Evolutionary conservation across 2,329 filamentous ascomycete genomes (phyloP).

Genomic region (Stagonosporopsis vannaccii): DNA sequence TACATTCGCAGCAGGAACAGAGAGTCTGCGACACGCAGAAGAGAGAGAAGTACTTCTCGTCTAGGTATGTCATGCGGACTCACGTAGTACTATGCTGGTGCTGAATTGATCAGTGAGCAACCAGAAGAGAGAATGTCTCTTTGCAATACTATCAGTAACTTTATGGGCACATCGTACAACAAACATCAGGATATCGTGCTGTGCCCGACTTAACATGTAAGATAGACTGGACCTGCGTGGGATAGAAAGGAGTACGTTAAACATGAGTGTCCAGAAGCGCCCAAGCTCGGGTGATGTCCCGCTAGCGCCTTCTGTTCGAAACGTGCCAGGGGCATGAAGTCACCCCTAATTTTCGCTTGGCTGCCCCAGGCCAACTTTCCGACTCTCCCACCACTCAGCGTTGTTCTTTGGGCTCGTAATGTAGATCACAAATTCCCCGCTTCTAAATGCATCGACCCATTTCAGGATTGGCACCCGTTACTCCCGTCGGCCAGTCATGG

Average conservation of each 20-base stretch:
- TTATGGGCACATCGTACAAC: not conserved
- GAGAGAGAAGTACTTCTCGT: slow-evolving; percentile 27
- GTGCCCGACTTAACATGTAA: not conserved
- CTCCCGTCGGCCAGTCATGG: slow-evolving; percentile 22
- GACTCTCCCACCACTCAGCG: slow-evolving; percentile 28
- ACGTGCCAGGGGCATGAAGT: slow-evolving; percentile 32
- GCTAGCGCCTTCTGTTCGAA: slow-evolving; percentile 35
- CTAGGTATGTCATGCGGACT: slow-evolving; percentile 9
- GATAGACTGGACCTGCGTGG: not conserved
- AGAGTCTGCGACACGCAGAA: slow-evolving; percentile 28
- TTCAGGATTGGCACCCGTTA: slow-evolving; percentile 26
- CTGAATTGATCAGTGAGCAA: not conserved
- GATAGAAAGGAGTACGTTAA: not conserved
- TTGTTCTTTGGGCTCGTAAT: slow-evolving; percentile 5
- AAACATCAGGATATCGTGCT: not conserved
- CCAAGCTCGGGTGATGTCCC: slow-evolving; percentile 23
- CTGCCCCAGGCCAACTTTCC: slow-evolving; percentile 22
- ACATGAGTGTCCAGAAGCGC: slow-evolving; percentile 19
- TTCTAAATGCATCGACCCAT: slow-evolving; percentile 24
- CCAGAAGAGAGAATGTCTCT: too few species aligned
- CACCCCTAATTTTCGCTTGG: slow-evolving; percentile 32
- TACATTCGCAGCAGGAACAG: slow-evolving; percentile 38
- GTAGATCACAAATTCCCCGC: slow-evolving; percentile 25
- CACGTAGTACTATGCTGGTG: not conserved
- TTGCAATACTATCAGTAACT: not conserved